A percentile compares a stretch with the other conserved stretches of the same genome.
phyloP scores from a whole-genome alignment of 2,329 filamentous ascomycete genomes.

The Raffaelea deltoideospora region DNA sequence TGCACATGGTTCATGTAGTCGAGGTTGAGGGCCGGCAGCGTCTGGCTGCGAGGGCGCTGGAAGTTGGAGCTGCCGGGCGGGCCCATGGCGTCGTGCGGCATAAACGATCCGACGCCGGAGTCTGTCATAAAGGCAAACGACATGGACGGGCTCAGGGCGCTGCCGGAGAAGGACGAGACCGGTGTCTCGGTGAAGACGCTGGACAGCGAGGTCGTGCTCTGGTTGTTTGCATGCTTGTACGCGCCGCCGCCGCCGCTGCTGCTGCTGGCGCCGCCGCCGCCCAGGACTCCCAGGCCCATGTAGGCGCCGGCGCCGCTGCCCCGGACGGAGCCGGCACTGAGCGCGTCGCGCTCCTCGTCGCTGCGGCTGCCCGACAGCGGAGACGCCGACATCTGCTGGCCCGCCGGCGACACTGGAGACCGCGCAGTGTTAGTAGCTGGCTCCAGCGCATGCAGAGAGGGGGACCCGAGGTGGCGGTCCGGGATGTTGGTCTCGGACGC shows the following conservation, averaged over 20 bases:
- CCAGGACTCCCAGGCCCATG: too few species aligned
- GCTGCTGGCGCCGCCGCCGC: slow-evolving; percentile 1
- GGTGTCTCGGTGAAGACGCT: slow-evolving; percentile 51
- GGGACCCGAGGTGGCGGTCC: slow-evolving; percentile 39
- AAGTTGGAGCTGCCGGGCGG: slow-evolving; percentile 33
- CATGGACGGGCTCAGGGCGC: slow-evolving; percentile 57
- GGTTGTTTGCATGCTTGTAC: slow-evolving; percentile 51
- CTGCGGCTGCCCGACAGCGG: slow-evolving; percentile 54
- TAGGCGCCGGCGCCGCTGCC: too few species aligned
- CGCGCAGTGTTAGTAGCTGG: slow-evolving; percentile 14
- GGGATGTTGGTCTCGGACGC: slow-evolving; percentile 58
- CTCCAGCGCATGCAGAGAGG: neutral
- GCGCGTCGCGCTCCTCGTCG: slow-evolving; percentile 50
- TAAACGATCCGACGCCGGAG: slow-evolving; percentile 51
- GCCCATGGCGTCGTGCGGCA: slow-evolving; percentile 23
- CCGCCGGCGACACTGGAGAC: slow-evolving; percentile 59
- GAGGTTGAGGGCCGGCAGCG: slow-evolving; percentile 59
- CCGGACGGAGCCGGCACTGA: neutral
- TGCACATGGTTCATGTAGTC: slow-evolving; percentile 35
- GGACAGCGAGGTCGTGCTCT: slow-evolving; percentile 50
- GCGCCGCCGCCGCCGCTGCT: slow-evolving; percentile 18
- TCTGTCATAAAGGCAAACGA: slow-evolving; percentile 67
- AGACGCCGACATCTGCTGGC: slow-evolving; percentile 46
- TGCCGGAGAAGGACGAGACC: slow-evolving; percentile 53
- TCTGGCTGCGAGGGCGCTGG: slow-evolving; percentile 72